A percentile compares a stretch with the other conserved stretches of the same genome.
Evolutionary conservation across 371 early-diverging fungal species (phyloP).

Genomic region (Phascolomyces articulosus): DNA sequence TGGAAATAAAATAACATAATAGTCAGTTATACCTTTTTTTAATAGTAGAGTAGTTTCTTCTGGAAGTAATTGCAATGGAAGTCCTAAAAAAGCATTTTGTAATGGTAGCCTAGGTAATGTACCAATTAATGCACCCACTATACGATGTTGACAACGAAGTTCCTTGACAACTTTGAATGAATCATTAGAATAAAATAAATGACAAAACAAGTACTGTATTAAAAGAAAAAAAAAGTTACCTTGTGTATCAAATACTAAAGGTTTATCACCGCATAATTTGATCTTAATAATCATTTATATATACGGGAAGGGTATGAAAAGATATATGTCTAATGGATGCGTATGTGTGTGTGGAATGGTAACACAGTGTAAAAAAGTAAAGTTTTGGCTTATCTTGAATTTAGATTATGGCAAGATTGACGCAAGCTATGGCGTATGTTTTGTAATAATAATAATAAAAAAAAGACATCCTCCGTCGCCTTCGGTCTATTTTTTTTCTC

Average conservation of each 20-base stretch:
- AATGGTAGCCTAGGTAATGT: slow-evolving; percentile 54
- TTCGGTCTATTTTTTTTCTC: not conserved
- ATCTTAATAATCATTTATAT: slow-evolving; percentile 1
- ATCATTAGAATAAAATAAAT: not conserved
- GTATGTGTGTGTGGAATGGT: too few species aligned
- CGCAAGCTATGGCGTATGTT: too few species aligned
- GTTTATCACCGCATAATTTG: slow-evolving; percentile 15
- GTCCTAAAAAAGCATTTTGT: slow-evolving; percentile 57
- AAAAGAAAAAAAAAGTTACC: slow-evolving; percentile 10
- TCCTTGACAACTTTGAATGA: slow-evolving; percentile 34
- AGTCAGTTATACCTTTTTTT: slow-evolving; percentile 33
- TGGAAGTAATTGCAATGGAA: slow-evolving; percentile 53
- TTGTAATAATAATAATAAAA: too few species aligned
- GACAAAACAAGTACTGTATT: not conserved
- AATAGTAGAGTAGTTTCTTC: slow-evolving; percentile 57
- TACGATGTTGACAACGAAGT: slow-evolving; percentile 48
- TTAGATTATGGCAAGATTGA: too few species aligned
- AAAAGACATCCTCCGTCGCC: too few species aligned
- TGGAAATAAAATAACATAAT: too few species aligned
- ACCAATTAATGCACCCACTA: slow-evolving; percentile 61
- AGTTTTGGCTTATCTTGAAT: too few species aligned
- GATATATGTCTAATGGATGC: too few species aligned
- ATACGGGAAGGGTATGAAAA: too few species aligned
- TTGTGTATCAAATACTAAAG: slow-evolving; percentile 19
- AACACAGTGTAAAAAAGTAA: too few species aligned